Evolutionary conservation across 2,329 filamentous ascomycete genomes (phyloP).

Genomic region (Xylariaceae sp.): DNA sequence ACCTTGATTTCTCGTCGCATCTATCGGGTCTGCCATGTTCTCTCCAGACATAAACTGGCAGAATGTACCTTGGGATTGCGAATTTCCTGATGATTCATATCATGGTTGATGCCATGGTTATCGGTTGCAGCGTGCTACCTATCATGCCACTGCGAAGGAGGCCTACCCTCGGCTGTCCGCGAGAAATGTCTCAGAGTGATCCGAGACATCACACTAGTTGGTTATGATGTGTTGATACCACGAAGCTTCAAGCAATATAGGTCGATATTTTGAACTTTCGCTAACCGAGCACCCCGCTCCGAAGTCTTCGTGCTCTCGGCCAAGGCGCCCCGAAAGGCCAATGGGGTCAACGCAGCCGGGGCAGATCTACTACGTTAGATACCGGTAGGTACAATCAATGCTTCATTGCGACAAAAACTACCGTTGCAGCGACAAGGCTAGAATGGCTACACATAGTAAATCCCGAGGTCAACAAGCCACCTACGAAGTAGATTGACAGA

Average conservation of each 20-base stretch:
- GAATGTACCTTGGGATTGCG: background rate
- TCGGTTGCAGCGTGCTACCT: background rate
- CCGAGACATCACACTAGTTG: background rate
- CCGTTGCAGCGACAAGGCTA: no score
- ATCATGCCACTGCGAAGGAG: background rate
- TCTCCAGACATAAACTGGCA: background rate
- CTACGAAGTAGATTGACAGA: no score
- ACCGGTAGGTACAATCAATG: no score
- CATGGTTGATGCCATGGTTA: background rate
- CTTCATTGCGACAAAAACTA: no score
- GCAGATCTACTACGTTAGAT: no score
- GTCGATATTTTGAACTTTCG: background rate
- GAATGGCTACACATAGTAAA: no score
- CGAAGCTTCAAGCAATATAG: background rate
- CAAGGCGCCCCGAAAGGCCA: background rate
- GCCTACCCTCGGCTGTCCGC: background rate
- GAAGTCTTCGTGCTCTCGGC: background rate
- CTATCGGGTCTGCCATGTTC: background rate
- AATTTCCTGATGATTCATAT: background rate
- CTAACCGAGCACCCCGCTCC: background rate
- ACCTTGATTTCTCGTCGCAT: slow-evolving; percentile 3
- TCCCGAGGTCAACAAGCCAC: no score
- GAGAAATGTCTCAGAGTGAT: background rate
- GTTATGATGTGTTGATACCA: background rate
- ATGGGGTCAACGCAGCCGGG: background rate